Evolutionary conservation across 176 grass and related monocot species (phyloP), one percentile per base, ranked within the genome.

Genomic region (Sorghum bicolor): DNA sequence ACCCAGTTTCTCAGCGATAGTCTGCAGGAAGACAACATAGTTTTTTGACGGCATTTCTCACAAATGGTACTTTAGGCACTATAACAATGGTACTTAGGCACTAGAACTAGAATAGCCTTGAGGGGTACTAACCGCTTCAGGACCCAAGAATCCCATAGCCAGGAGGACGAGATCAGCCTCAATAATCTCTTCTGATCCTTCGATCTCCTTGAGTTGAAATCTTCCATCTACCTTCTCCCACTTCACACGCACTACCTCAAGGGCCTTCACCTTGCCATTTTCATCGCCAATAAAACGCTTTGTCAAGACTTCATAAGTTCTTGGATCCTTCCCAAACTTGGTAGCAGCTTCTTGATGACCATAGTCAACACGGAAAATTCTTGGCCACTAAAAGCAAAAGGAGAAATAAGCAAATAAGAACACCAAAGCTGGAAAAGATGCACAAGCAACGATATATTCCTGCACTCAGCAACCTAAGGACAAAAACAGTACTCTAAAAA

Each of bases 131-230:
- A 96, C 93, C 45, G 81, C 83, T 84, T 99, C 97, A 36, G 97
- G 97, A 36, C 97, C 97, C 25, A 96, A 82, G 75, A 99, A 99
- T 30, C 97, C 97, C 97, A 99, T 92, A 64, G 97, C 97, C 81
- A 99, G 91, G 28, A 99, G 89, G 52, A 96, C 91, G n/a, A 99
- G 87, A 81, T 99, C 97, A 50, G 97, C 97, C 84, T 96, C 93
- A 20, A 99, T 96, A n/a, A 81, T 96, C 75, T 99, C 87, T 77
- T 87, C 19, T 28, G 97, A 91, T 14, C 91, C 97, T 86, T 96
- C 67, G 0, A 99, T 89, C 82, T 92, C 97, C 67, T 95, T 93
- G 64, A 89, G 78, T 20, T 79, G 80, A 75, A 89, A 92, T 86
- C 86, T 89, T 31, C 97, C 97, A 64, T 79, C 89, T 34, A 80